phyloP scores from a whole-genome alignment of 2,329 filamentous ascomycete genomes.

The Sarocladium brachiariae region DNA sequence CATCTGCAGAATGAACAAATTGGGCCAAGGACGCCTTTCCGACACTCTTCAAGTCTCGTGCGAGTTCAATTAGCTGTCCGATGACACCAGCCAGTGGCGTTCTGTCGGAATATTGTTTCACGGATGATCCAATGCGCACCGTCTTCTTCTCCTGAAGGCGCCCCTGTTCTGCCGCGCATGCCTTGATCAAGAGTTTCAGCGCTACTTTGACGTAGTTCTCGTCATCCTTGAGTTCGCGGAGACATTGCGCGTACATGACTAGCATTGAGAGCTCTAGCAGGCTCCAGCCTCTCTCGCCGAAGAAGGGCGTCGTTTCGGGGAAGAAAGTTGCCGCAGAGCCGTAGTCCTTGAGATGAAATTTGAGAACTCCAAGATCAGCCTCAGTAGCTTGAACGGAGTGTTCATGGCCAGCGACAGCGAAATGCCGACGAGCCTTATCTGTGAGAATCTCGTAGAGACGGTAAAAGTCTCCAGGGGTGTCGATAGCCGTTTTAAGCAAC shows the following conservation, averaged over 20 bases:
- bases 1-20: constrained; percentile 64
- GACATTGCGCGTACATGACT: constrained; percentile 75
- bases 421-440: constrained; percentile 76
- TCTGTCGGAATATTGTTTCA: constrained; percentile 18
- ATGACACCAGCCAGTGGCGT: constrained; percentile 41
- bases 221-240: constrained; percentile 66
- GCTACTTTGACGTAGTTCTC: constrained; percentile 75
- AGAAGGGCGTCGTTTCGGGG: constrained; percentile 69
- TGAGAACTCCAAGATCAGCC: constrained; percentile 79
- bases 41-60: constrained; percentile 44
- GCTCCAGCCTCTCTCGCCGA: constrained; percentile 71
- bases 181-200: constrained; percentile 66
- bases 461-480: constrained; percentile 58
- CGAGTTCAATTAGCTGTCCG: constrained; percentile 38
- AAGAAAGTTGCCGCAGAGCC: constrained; percentile 70
- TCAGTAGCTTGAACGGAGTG: constrained; percentile 72
- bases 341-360: constrained; percentile 70
- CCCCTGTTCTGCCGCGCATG: constrained; percentile 48
- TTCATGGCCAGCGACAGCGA: constrained; percentile 67
- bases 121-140: constrained; percentile 12
- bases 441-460: constrained; percentile 69
- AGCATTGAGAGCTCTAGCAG: constrained; percentile 76
- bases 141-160: constrained; percentile 31
- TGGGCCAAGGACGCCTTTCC: constrained; percentile 61
- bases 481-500: constrained; percentile 53